Conservation (phyloP, 148 eudicot genomes). For the Vaccinium darrowii region DNA sequence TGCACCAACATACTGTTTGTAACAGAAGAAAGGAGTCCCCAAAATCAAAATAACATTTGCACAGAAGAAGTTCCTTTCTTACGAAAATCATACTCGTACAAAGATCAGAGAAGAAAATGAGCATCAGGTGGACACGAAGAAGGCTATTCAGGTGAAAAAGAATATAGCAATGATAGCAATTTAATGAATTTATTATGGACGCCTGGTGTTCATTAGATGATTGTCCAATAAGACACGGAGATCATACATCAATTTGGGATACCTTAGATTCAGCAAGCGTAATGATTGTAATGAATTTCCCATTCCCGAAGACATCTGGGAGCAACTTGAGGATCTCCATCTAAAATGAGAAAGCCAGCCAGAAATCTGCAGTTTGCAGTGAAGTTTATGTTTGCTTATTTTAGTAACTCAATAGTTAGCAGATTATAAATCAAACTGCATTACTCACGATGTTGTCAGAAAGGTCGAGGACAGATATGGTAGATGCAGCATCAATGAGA, state of each 20-base stretch:
- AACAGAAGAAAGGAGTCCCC: background rate
- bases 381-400: background rate
- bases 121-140: background rate
- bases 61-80: background rate
- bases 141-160: background rate
- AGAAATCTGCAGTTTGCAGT: conserved; percentile 55
- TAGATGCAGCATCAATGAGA: conserved; percentile 59
- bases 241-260: conserved; percentile 12
- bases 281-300: conserved; percentile 60
- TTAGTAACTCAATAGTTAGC: background rate
- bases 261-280: conserved; percentile 78
- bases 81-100: background rate
- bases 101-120: background rate
- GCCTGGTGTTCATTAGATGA: background rate
- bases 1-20: conserved; percentile 1
- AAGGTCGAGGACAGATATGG: conserved; percentile 56
- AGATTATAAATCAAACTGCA: conserved; percentile 10
- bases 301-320: conserved; percentile 23
- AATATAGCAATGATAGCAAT: background rate
- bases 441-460: conserved; percentile 79
- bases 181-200: background rate
- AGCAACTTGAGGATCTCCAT: conserved; percentile 32
- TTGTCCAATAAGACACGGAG: conserved; percentile 6
- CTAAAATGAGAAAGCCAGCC: conserved; percentile 72
- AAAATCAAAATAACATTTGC: background rate